Evolutionary conservation across 2,329 filamentous ascomycete species (phyloP), one percentile per base, ranked within the genome.

Genomic region (Penicillium psychrosexuale): DNA sequence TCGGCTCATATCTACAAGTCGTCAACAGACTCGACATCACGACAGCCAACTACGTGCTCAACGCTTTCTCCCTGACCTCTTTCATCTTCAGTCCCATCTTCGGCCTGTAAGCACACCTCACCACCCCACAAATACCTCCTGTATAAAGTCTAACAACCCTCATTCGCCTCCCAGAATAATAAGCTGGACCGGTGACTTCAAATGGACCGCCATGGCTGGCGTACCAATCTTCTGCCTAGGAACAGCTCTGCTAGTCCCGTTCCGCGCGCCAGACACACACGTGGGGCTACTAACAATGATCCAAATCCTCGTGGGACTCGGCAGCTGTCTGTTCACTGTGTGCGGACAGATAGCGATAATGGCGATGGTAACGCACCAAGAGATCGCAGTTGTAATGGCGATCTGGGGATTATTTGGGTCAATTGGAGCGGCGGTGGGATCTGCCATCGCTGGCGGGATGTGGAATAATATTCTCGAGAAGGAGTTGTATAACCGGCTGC

Each of bases 1-100:
- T 57, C 30, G 9, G 55, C 27, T 57, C 51, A 3, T 56, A 53
- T 17, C 45, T 54, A 6, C 54, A 56, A 39, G 54, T 56, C 13
- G 55, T 54, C 8, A 48, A 57, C 36, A 48, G 55, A 42, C 55
- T 54, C 3, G 51, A 54, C 8, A 54, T 57, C 24, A 38, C 22
- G 3, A 37, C 51, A 3, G 39, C 55, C 17, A 39, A 39, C 36
- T 57, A 57, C 28, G 46, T 57, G 19, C 45, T 57, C 27, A 49
- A 53, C 17, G 30, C 55, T 9, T 45, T 50, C 24, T 54, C 51
- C 17, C 8, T 57, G 9, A 54, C 55, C 3, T 54, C 55, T 11
- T 57, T 43, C 17, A 50, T 54, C 17, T 57, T 57, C 37, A 54
- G 45, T 3, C 51, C 55, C 0, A 49, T 57, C 15, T 50, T 57